Conservation (phyloP, 2,329 filamentous ascomycete genomes). For the Cladorrhinum sp. region DNA sequence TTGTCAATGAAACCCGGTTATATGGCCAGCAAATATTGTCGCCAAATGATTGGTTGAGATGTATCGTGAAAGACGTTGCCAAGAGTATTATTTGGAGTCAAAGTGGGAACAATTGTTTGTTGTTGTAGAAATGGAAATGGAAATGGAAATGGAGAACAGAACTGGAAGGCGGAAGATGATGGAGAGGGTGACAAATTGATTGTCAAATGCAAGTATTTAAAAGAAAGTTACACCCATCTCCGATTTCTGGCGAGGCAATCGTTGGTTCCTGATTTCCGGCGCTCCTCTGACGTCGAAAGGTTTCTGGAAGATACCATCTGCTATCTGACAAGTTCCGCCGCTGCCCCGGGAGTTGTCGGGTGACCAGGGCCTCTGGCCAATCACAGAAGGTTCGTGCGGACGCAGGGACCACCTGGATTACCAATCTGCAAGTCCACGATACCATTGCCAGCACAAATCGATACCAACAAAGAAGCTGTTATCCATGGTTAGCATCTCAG, state of each 20-base stretch:
- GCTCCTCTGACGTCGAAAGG: slow-evolving; percentile 6
- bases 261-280: not conserved
- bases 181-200: not conserved
- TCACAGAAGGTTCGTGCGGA: not conserved
- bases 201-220: not conserved
- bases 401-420: not conserved
- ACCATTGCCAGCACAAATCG: not conserved
- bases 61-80: not conserved
- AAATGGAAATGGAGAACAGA: not conserved
- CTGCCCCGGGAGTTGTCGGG: not conserved
- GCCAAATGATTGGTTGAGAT: not conserved
- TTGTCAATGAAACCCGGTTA: not conserved
- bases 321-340: not conserved
- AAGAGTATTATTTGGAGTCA: not conserved
- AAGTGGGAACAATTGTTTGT: not conserved
- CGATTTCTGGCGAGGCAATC: not conserved
- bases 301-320: slow-evolving; percentile 10
- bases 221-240: not conserved
- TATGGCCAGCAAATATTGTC: not conserved
- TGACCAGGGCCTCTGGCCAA: not conserved
- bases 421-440: not conserved
- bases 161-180: not conserved
- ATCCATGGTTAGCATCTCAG: not conserved
- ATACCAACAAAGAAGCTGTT: not conserved
- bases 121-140: not conserved